Percentiles rank a stretch among this genome's conserved stretches.
phyloP scores from a whole-genome alignment of 108 stramenopile species.

The Parietichytrium sp. region DNA sequence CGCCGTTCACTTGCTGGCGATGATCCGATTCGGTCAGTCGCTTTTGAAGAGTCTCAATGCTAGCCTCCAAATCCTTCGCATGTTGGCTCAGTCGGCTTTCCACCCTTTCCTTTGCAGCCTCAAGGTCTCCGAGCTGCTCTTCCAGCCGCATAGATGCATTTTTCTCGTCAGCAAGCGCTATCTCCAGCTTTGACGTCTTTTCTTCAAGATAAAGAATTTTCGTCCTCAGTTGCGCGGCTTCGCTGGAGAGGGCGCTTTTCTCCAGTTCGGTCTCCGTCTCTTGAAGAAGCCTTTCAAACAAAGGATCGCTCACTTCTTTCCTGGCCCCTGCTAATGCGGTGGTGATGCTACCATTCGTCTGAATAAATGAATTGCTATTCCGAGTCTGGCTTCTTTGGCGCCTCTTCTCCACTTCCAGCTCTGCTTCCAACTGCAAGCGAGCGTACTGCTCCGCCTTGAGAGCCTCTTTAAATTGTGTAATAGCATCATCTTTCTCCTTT shows the following conservation, averaged over 20 bases:
- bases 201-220: background rate
- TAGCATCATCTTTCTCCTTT: background rate
- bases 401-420: background rate
- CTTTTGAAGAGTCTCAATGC: background rate
- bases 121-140: background rate
- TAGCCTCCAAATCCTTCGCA: background rate
- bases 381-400: background rate
- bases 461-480: background rate
- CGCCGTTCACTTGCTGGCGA: too few relatives aligned
- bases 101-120: background rate
- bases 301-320: background rate
- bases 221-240: background rate
- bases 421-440: background rate
- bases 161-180: too few relatives aligned
- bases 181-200: background rate
- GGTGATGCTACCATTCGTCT: too few relatives aligned
- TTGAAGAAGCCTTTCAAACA: background rate
- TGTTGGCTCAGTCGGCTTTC: background rate
- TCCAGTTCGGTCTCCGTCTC: slow-evolving; percentile 14
- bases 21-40: too few relatives aligned
- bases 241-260: background rate
- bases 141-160: too few relatives aligned
- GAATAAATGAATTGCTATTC: too few relatives aligned
- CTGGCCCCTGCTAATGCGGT: background rate
- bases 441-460: slow-evolving; percentile 23